A percentile compares a stretch with the other conserved stretches of the same genome.
These are phyloP conservation scores for Parietaria judaica DNA, from an alignment of 306 rosid genomes.

Conservation along the genomic window DNA sequence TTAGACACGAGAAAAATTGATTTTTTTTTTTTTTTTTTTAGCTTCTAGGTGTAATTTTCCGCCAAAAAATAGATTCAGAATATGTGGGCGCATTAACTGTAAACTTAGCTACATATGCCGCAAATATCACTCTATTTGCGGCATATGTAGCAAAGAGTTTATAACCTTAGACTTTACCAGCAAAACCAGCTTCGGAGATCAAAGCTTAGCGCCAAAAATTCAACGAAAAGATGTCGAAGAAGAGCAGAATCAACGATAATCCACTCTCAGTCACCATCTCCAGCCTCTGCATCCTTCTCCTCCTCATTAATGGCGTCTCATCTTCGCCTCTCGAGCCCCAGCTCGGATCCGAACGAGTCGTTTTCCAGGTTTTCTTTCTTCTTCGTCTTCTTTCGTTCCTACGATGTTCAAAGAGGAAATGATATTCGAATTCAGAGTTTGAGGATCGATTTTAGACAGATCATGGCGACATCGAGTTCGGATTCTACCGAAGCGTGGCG, in stretches of 20 bases:
- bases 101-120: no score
- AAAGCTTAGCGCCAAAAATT: conserved; percentile 9
- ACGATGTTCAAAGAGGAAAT: not conserved
- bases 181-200: conserved; percentile 1
- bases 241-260: conserved; percentile 8
- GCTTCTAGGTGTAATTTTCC: no score
- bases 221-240: not conserved
- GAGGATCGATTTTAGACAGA: conserved; percentile 44
- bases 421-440: not conserved
- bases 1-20: no score
- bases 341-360: conserved; percentile 72
- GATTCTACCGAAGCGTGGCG: conserved; percentile 83
- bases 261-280: conserved; percentile 12
- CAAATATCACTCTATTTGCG: no score
- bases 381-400: not conserved
- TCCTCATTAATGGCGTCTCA: conserved; percentile 18
- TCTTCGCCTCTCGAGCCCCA: conserved; percentile 27
- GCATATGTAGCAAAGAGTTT: no score
- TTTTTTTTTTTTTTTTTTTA: no score
- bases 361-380: conserved; percentile 54
- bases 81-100: no score
- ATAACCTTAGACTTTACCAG: not conserved
- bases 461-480: conserved; percentile 90
- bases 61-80: no score
- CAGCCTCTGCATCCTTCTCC: conserved; percentile 22